phyloP scores from a whole-genome alignment of 805 yeast genomes.

The Candida insectorum region DNA sequence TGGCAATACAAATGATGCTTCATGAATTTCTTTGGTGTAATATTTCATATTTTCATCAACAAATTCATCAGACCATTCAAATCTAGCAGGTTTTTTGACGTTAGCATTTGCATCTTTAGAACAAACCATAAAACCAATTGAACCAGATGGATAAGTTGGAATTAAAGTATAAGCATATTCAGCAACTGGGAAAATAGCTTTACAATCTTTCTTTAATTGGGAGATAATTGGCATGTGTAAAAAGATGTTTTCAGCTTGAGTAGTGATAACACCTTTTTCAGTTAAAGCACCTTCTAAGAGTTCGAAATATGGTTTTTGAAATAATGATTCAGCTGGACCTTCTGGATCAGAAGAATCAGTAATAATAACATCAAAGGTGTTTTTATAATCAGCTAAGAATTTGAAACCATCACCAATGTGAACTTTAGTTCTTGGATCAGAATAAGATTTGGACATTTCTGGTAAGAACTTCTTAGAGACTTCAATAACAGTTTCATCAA shows the following conservation, averaged over 20 bases:
- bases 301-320: conserved; percentile 89
- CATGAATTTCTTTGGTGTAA: conserved; percentile 81
- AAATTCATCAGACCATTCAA: conserved; percentile 51
- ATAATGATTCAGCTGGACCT: conserved; percentile 93
- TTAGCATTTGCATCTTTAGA: conserved; percentile 66
- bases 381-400: conserved; percentile 77
- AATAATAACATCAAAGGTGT: conserved; percentile 89
- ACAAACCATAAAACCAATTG: conserved; percentile 97
- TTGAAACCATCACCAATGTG: conserved; percentile 98
- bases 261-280: conserved; percentile 84
- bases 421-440: conserved; percentile 85
- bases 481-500: conserved; percentile 88
- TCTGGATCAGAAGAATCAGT: conserved; percentile 98
- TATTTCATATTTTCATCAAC: conserved; percentile 70
- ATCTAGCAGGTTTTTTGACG: conserved; percentile 67
- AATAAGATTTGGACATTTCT: conserved; percentile 76
- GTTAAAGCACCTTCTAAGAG: conserved; percentile 84
- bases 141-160: conserved; percentile 97
- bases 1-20: conserved; percentile 88
- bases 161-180: conserved; percentile 89
- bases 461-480: conserved; percentile 87
- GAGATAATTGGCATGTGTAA: conserved; percentile 81
- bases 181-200: conserved; percentile 83
- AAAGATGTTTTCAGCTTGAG: conserved; percentile 97
- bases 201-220: conserved; percentile 77